A percentile compares a stretch with the other conserved stretches of the same genome.
Conservation (phyloP, 2,329 filamentous ascomycete species). For the Penicillium sp. region DNA sequence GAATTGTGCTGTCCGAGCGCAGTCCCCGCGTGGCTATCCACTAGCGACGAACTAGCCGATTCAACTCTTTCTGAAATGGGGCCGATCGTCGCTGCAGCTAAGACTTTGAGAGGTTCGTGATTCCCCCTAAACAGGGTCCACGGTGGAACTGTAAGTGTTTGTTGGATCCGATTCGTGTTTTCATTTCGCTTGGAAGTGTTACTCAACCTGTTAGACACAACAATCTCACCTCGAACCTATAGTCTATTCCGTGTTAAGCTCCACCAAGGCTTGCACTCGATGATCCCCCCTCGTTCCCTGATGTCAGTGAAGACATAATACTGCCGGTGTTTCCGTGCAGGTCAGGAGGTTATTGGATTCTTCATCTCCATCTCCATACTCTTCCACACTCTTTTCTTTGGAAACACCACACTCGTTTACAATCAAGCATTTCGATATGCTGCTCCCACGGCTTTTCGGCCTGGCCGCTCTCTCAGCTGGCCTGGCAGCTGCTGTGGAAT, state of each 20-base stretch:
- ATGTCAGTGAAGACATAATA: neutral
- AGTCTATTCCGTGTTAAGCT: neutral
- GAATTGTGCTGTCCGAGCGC: neutral
- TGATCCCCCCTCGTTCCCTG: neutral
- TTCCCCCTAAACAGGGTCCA: neutral
- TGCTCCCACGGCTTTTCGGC: constrained; percentile 3
- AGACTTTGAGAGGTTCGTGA: neutral
- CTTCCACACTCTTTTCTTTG: neutral
- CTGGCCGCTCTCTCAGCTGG: constrained; percentile 11
- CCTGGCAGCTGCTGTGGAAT: constrained; percentile 21
- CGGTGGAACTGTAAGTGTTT: neutral
- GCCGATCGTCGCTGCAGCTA: neutral
- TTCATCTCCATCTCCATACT: neutral
- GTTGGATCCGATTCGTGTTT: neutral
- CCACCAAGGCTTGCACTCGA: neutral
- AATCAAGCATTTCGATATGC: neutral
- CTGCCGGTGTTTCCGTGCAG: neutral
- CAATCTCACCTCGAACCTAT: neutral
- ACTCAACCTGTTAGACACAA: neutral
- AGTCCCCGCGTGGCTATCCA: constrained; percentile 1
- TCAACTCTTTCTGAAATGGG: neutral
- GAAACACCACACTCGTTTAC: neutral
- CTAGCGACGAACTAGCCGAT: neutral
- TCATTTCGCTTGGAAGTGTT: constrained; percentile 2
- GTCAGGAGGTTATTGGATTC: neutral